Conservation (phyloP, 768 basidiomycete species). For the Macrolepiota dolichaula region DNA sequence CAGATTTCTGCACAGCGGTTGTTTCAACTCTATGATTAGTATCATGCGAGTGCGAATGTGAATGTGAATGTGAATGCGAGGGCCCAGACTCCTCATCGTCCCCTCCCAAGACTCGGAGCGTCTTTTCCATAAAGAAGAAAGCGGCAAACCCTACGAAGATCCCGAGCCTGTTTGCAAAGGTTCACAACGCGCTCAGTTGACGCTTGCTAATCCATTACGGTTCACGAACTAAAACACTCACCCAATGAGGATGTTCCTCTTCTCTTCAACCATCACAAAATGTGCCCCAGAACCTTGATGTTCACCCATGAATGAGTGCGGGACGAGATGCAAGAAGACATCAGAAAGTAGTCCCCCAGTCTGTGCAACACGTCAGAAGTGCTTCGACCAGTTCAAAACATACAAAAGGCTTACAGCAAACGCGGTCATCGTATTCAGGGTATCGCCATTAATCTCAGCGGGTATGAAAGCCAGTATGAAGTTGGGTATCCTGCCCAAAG, state of each 20-base stretch:
- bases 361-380: conserved; percentile 27
- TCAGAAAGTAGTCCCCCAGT: conserved; percentile 92
- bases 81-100: conserved; percentile 51
- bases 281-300: conserved; percentile 69
- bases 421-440: conserved; percentile 91
- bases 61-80: conserved; percentile 63
- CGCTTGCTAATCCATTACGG: not conserved
- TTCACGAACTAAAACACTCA: conserved; percentile 29
- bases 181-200: not conserved
- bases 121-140: conserved; percentile 94
- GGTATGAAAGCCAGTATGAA: conserved; percentile 95
- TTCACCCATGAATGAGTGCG: conserved; percentile 91
- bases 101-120: conserved; percentile 73
- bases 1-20: conserved; percentile 30
- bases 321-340: conserved; percentile 88
- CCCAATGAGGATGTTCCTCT: conserved; percentile 89
- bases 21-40: conserved; percentile 22
- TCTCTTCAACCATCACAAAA: conserved; percentile 85
- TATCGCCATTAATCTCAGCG: conserved; percentile 77
- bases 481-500: conserved; percentile 71
- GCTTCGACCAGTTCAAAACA: not conserved
- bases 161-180: conserved; percentile 48
- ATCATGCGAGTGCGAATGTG: conserved; percentile 45
- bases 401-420: conserved; percentile 63
- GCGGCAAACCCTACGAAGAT: conserved; percentile 86